phyloP scores from a whole-genome alignment of 2,329 filamentous ascomycete species.

The Emergomyces orientalis region DNA sequence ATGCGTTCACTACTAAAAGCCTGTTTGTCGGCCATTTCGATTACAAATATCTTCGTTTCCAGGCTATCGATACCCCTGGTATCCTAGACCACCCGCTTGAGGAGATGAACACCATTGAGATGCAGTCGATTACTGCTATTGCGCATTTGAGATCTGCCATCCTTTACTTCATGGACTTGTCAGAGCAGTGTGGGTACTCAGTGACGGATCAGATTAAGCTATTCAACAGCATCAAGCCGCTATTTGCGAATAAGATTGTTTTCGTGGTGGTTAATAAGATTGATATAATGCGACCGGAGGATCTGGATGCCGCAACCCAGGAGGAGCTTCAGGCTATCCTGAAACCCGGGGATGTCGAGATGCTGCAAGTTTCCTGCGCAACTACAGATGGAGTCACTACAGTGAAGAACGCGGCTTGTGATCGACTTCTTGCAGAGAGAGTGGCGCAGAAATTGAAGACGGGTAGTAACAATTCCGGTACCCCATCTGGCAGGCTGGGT shows the following conservation, averaged over 20 bases:
- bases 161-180: conserved; percentile 96
- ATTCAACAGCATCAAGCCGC: conserved; percentile 91
- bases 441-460: conserved; percentile 92
- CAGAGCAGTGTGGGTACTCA: conserved; percentile 92
- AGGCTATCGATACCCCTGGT: conserved; percentile 96
- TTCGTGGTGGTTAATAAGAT: conserved; percentile 99
- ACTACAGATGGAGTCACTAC: conserved; percentile 89
- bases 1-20: conserved; percentile 96
- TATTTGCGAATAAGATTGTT: conserved; percentile 95
- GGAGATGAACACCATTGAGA: conserved; percentile 99
- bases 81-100: conserved; percentile 95
- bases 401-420: conserved; percentile 90
- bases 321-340: conserved; percentile 68
- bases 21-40: conserved; percentile 97
- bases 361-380: conserved; percentile 88
- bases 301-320: conserved; percentile 70
- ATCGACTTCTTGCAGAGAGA: conserved; percentile 82
- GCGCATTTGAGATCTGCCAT: conserved; percentile 92
- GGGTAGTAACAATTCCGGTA: conserved; percentile 69
- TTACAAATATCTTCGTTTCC: conserved; percentile 84
- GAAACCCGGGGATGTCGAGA: conserved; percentile 80
- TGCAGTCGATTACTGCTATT: conserved; percentile 97
- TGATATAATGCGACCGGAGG: conserved; percentile 78
- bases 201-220: conserved; percentile 87
- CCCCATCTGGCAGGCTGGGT: conserved; percentile 69